Conservation (phyloP, 2,329 filamentous ascomycete genomes). For the Zymoseptoria brevis region DNA sequence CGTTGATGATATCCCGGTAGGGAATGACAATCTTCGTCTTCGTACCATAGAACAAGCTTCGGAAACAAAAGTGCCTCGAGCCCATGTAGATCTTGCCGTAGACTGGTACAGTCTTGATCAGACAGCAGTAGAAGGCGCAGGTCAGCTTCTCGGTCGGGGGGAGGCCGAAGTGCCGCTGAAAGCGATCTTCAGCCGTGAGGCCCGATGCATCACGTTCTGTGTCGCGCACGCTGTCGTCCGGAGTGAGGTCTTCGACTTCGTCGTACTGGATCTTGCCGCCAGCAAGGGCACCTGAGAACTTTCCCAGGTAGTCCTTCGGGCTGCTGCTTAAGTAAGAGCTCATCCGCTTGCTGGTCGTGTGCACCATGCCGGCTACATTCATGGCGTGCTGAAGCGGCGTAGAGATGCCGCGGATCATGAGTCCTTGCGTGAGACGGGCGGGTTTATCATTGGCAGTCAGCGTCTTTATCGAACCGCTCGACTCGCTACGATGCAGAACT, state of each 20-base stretch:
- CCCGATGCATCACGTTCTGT: conserved; percentile 49
- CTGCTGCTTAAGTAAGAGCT: conserved; percentile 61
- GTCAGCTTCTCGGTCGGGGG: conserved; percentile 73
- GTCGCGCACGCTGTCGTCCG: conserved; percentile 55
- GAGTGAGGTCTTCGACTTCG: conserved; percentile 55
- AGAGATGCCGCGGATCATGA: conserved; percentile 16
- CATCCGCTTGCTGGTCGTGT: conserved; percentile 69
- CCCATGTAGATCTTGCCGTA: conserved; percentile 97
- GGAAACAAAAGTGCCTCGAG: conserved; percentile 80
- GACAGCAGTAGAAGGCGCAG: conserved; percentile 83
- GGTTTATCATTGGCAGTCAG: conserved; percentile 5
- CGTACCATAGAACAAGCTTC: conserved; percentile 80
- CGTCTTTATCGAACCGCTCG: conserved; percentile 12
- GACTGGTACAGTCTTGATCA: conserved; percentile 81
- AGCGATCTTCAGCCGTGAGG: conserved; percentile 55
- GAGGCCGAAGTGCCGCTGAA: conserved; percentile 84
- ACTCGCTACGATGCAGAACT: conserved; percentile 6
- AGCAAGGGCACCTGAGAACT: conserved; percentile 95
- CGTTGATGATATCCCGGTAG: conserved; percentile 83
- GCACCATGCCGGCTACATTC: conserved; percentile 16
- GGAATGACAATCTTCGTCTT: conserved; percentile 88
- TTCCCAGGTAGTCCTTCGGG: conserved; percentile 93
- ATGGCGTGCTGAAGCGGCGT: conserved; percentile 15
- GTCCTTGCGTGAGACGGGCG: conserved; percentile 4
- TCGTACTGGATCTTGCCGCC: conserved; percentile 85